Evolutionary conservation across 257 asterid species (phyloP), one percentile per base, ranked within the genome.

Genomic region (Rauvolfia tetraphylla): DNA sequence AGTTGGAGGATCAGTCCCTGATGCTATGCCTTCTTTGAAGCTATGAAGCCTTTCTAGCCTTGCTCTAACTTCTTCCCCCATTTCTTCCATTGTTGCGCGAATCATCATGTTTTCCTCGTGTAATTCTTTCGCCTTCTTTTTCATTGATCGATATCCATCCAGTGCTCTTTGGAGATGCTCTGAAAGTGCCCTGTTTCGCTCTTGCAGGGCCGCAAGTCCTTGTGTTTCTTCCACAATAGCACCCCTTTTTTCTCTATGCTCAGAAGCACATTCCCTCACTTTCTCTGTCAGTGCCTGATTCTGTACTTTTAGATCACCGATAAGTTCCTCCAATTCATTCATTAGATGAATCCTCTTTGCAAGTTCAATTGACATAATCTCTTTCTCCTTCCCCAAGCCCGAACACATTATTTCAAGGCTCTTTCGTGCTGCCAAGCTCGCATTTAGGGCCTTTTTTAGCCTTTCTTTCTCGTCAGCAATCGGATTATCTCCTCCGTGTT

Each of bases 321-420:
- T 68, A 4, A 81, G 85, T 11, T 91, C 92, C 68, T 91, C 97
- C 88, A 88, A 81, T 65, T 81, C 96, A 25, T 59, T 83, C 70
- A 86, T 29, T 67, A 88, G 89, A 17, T 87, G 91, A 1, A 63
- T 90, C 61, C 85, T 93, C 48, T 81, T 87, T 0, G 91, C 82
- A 0, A 93, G 87, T 75, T 93, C 96, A 39, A 61, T n/a, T 0
- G 90, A 86, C 90, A 93, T 93, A 7, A 91, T 89, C 84, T 88
- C 94, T 82, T 87, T 93, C 76, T 91, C 98, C 75, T 86, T 89
- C 41, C 93, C 95, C 71, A 89, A 83, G 46, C 97, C 85, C 0
- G 92, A 81, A 85, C 94, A 91, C 96, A 88, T 83, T 29, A 86
- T 78, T 81, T 91, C 91, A 15, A 93, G 87, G 74, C 87, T 87